phyloP scores from a whole-genome alignment of 192 early-diverging fungal species.

The Phycomyces nitens region DNA sequence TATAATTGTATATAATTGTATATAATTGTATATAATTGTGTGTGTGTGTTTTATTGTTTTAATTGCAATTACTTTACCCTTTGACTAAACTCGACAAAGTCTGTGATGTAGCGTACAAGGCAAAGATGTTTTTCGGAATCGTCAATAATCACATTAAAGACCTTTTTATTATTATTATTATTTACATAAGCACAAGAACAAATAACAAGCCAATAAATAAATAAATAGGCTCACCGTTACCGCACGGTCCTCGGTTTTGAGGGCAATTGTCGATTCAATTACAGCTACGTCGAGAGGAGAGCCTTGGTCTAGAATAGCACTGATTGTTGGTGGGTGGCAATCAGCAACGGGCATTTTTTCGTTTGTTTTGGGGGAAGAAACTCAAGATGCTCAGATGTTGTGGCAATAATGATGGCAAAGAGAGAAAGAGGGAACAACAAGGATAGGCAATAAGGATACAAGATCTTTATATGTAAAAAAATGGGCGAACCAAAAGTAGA shows the following conservation, averaged over 20 bases:
- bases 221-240: slow-evolving; percentile 2
- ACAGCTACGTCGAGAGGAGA: slow-evolving; percentile 12
- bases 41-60: not conserved
- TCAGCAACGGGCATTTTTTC: slow-evolving; percentile 7
- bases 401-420: not conserved
- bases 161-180: slow-evolving; percentile 8
- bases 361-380: not conserved
- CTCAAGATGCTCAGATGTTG: not conserved
- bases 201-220: too few species aligned
- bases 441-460: not conserved
- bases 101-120: slow-evolving; percentile 27
- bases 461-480: not conserved
- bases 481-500: not conserved
- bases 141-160: slow-evolving; percentile 33
- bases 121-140: slow-evolving; percentile 23
- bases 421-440: not conserved
- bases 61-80: slow-evolving; percentile 15
- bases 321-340: not conserved
- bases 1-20: slow-evolving; percentile 5
- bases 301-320: not conserved
- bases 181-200: too few species aligned
- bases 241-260: slow-evolving; percentile 1
- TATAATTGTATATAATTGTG: not conserved
- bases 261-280: slow-evolving; percentile 20
- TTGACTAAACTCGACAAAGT: slow-evolving; percentile 30